phyloP scores from a whole-genome alignment of 169 alveolate genomes.

The Cardiosporidium cionae region DNA sequence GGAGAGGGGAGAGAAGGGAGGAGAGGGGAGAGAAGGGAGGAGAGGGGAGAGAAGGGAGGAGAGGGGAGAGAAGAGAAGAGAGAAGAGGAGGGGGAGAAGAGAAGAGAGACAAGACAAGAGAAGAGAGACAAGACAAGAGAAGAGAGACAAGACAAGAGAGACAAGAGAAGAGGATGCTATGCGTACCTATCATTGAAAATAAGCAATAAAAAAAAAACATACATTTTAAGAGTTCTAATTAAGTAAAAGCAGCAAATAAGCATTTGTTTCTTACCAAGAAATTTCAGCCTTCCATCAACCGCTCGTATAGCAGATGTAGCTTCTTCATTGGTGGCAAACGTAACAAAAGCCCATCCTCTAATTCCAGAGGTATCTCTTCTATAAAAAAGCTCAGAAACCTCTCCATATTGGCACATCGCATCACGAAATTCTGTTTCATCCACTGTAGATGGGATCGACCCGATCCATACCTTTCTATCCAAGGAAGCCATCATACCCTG shows the following conservation, averaged over 20 bases:
- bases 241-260: not conserved
- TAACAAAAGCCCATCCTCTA: not conserved
- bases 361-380: not conserved
- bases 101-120: too few relatives aligned
- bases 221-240: not conserved
- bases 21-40: too few relatives aligned
- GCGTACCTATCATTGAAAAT: not conserved
- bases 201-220: not conserved
- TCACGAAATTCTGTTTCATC: not conserved
- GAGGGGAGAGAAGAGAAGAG: too few relatives aligned
- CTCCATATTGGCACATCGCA: not conserved
- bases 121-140: too few relatives aligned
- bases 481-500: too few relatives aligned
- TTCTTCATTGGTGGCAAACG: not conserved
- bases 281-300: not conserved
- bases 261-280: not conserved
- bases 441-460: not conserved
- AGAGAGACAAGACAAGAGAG: too few relatives aligned
- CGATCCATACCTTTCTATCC: not conserved
- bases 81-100: too few relatives aligned
- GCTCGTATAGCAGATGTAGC: slow-evolving; percentile 12
- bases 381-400: not conserved
- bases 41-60: too few relatives aligned
- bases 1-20: too few relatives aligned
- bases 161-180: not conserved